Conservation (phyloP, 148 eudicot species). For the Diospyros kaki region DNA sequence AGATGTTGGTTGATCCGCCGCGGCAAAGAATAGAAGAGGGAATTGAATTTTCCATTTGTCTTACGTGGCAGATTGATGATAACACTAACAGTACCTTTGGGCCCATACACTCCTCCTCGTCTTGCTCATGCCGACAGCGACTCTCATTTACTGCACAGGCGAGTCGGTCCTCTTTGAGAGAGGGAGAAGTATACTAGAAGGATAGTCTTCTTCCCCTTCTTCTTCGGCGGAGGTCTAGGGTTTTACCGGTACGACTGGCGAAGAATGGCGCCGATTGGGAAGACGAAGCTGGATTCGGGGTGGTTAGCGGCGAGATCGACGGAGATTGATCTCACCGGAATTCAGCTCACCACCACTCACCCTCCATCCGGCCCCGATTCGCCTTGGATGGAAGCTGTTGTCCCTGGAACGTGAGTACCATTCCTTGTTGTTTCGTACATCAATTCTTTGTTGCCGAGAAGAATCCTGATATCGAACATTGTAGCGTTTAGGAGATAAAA, state of each 20-base stretch:
- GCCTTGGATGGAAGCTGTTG: slow-evolving; percentile 82
- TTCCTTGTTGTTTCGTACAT: neutral
- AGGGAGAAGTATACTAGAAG: no score
- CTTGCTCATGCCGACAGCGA: neutral
- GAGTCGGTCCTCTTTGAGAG: no score
- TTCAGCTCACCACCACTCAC: slow-evolving; percentile 75
- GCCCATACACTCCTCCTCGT: neutral
- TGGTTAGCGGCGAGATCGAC: slow-evolving; percentile 97
- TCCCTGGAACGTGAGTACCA: slow-evolving; percentile 80
- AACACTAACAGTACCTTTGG: no score
- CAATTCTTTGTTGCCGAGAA: no score
- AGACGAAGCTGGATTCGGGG: slow-evolving; percentile 52
- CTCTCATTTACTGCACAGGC: neutral
- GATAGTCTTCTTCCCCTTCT: neutral
- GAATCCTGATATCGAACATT: no score
- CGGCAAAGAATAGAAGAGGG: no score
- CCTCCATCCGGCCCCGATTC: slow-evolving; percentile 43
- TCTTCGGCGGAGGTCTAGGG: neutral
- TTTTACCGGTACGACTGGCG: neutral
- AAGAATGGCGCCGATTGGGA: slow-evolving; percentile 58
- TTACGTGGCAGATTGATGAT: no score
- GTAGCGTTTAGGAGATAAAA: no score
- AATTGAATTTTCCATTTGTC: no score
- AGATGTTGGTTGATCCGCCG: no score
- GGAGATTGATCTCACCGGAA: slow-evolving; percentile 68